Conservation (phyloP, 192 early-diverging fungal genomes). For the Coemansia sp. region DNA sequence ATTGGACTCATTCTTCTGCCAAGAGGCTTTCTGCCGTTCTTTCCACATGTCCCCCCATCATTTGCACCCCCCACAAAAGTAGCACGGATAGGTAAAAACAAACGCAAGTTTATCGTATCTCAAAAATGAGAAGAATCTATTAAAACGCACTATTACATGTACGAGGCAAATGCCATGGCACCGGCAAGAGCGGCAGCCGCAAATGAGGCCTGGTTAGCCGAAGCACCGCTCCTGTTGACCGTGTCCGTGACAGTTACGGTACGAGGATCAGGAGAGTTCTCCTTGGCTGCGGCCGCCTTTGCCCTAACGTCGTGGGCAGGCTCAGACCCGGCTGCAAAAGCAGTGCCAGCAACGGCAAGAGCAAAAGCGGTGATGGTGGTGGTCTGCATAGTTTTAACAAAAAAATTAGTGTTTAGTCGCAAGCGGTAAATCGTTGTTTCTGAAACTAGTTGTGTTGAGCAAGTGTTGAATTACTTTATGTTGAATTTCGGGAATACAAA, state of each 20-base stretch:
- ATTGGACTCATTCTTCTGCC: neutral
- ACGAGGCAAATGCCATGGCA: constrained; percentile 47
- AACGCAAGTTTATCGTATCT: neutral
- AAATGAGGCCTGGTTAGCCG: constrained; percentile 37
- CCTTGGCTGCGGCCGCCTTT: constrained; percentile 22
- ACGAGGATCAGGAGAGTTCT: constrained; percentile 29
- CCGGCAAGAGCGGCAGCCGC: constrained; percentile 52
- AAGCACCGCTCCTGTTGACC: constrained; percentile 29
- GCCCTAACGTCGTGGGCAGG: constrained; percentile 25
- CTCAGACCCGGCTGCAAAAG: constrained; percentile 39
- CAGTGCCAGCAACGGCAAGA: constrained; percentile 43
- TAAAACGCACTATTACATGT: constrained; percentile 19
- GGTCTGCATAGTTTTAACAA: constrained; percentile 47
- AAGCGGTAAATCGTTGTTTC: neutral
- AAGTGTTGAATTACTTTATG: constrained; percentile 1
- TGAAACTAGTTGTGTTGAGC: neutral
- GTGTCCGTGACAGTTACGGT: constrained; percentile 50
- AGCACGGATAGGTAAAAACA: neutral
- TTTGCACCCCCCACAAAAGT: neutral
- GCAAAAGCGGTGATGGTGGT: constrained; percentile 34
- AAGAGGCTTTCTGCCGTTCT: neutral
- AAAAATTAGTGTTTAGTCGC: constrained; percentile 2
- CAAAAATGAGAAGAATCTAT: neutral
- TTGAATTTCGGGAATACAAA: neutral
- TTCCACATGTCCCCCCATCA: too few relatives aligned